These are phyloP conservation scores for Cydonia oblonga DNA, from an alignment of 331 rosid species.

Conservation along the genomic window DNA sequence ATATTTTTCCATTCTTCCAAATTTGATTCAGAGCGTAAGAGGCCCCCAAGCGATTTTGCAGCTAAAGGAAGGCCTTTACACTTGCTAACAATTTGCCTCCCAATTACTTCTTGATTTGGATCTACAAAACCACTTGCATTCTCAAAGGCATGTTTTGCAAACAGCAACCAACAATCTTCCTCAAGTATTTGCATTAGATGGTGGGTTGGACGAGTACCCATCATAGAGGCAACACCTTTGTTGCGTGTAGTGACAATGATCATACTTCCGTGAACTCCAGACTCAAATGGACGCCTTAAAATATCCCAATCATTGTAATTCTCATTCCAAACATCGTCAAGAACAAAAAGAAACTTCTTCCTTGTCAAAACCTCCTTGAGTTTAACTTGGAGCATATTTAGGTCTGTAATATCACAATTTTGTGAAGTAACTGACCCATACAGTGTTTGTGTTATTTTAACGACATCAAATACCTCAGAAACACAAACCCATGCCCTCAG, in stretches of 20 bases:
- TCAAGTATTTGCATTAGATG: not conserved
- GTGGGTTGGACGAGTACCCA: not conserved
- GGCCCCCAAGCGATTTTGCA: not conserved
- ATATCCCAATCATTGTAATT: not conserved
- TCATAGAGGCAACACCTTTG: not conserved
- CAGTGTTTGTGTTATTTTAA: not conserved
- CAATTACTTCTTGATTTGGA: conserved; percentile 3
- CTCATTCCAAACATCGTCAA: not conserved
- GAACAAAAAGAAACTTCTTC: not conserved
- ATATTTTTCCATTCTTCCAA: not conserved
- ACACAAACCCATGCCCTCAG: conserved; percentile 2
- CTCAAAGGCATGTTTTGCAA: conserved; percentile 4
- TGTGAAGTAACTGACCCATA: not conserved
- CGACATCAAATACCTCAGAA: conserved; percentile 8
- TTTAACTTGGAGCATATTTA: not conserved
- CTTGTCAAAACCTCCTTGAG: not conserved
- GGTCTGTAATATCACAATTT: not conserved
- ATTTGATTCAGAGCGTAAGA: not conserved
- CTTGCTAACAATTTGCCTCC: not conserved
- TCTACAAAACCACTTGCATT: not conserved
- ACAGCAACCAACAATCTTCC: conserved; percentile 15
- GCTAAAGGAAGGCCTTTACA: not conserved
- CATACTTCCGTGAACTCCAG: not conserved
- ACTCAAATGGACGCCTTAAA: not conserved
- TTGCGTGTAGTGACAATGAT: not conserved